Evolutionary conservation across 805 yeast species (phyloP).

Genomic region (Blastobotrys mokoenaii): DNA sequence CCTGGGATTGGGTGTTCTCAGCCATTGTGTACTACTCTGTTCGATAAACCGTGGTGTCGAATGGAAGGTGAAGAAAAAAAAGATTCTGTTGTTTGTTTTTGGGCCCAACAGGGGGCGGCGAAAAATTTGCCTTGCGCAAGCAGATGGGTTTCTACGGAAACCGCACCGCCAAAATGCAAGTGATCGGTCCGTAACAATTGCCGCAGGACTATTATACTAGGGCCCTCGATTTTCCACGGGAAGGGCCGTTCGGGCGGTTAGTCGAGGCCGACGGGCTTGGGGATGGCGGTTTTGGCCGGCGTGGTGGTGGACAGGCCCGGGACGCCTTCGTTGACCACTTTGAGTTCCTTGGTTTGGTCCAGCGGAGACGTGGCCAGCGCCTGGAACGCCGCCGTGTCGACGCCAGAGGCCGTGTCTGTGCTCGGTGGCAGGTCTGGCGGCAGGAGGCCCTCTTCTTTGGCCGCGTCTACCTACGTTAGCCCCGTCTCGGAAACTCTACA

Average conservation of each 20-base stretch:
- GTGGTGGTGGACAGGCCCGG: slow-evolving; percentile 10
- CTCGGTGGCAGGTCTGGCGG: slow-evolving; percentile 7
- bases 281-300: background rate
- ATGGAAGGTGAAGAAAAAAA: background rate
- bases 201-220: background rate
- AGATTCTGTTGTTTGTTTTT: background rate
- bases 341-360: slow-evolving; percentile 11
- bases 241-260: too few relatives aligned
- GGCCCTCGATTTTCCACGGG: too few relatives aligned
- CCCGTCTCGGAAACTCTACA: background rate
- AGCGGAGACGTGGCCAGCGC: background rate
- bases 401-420: background rate
- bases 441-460: slow-evolving; percentile 13
- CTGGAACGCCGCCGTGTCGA: background rate
- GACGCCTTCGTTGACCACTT: slow-evolving; percentile 6
- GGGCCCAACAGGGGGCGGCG: background rate
- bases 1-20: slow-evolving; percentile 32
- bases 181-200: too few relatives aligned
- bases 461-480: slow-evolving; percentile 7
- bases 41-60: background rate
- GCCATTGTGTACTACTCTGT: slow-evolving; percentile 21
- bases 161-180: background rate
- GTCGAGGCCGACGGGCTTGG: background rate
- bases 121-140: background rate
- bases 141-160: background rate